phyloP scores from a whole-genome alignment of 2,329 filamentous ascomycete genomes.

The Piedraia hortae region DNA sequence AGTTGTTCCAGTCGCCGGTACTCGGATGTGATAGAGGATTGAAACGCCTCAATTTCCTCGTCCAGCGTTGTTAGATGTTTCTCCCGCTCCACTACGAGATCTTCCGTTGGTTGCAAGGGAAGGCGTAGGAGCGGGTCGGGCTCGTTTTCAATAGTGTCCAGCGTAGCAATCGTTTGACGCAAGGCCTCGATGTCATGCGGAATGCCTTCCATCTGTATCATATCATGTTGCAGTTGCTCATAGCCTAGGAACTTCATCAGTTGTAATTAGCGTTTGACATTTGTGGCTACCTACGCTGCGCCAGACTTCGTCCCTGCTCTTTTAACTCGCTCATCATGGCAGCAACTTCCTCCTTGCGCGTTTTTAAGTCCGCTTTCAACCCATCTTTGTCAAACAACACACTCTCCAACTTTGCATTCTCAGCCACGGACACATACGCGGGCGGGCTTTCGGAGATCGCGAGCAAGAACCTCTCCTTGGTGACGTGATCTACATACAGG shows the following conservation, averaged over 20 bases:
- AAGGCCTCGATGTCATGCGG: conserved; percentile 25
- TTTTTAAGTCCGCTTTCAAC: conserved; percentile 57
- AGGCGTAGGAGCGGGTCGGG: conserved; percentile 16
- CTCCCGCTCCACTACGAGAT: conserved; percentile 15
- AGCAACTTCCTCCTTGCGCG: conserved; percentile 52
- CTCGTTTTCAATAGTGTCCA: conserved; percentile 15
- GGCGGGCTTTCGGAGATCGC: conserved; percentile 79
- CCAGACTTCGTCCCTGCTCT: conserved; percentile 29
- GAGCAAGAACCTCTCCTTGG: conserved; percentile 90
- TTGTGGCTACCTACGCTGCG: conserved; percentile 16
- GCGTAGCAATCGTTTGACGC: conserved; percentile 20
- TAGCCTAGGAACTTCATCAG: conserved; percentile 17
- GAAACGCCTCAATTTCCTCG: conserved; percentile 21
- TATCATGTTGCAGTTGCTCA: conserved; percentile 25
- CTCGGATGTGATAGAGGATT: conserved; percentile 35
- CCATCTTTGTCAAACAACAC: conserved; percentile 35
- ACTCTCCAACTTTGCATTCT: conserved; percentile 53
- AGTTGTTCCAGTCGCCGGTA: conserved; percentile 38
- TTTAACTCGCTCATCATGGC: conserved; percentile 49
- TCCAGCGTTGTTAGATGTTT: conserved; percentile 17
- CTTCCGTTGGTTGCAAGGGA: conserved; percentile 17
- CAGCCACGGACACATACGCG: conserved; percentile 50
- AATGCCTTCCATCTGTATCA: conserved; percentile 22
- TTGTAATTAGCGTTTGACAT: background rate
- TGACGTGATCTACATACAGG: conserved; percentile 93